Evolutionary conservation across 306 rosid species (phyloP).

Genomic region (Lathyrus sativus): DNA sequence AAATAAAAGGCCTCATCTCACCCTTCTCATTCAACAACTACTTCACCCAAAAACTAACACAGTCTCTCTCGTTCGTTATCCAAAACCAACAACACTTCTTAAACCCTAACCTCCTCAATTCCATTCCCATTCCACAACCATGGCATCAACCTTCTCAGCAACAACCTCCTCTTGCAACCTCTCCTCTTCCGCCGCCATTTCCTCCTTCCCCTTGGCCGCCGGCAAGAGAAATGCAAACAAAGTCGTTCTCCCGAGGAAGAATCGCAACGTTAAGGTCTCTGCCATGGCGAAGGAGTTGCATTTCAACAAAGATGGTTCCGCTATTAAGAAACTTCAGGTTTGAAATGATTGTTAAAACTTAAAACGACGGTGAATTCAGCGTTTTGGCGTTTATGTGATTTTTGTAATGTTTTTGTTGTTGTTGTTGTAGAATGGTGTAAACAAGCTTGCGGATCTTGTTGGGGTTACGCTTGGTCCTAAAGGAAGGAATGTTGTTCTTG

Average conservation of each 20-base stretch:
- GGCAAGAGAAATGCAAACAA: slow-evolving; percentile 48
- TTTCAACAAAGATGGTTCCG: slow-evolving; percentile 90
- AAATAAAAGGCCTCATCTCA: slow-evolving; percentile 42
- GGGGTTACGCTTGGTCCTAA: slow-evolving; percentile 99
- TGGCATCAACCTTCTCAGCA: slow-evolving; percentile 82
- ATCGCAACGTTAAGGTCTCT: slow-evolving; percentile 52
- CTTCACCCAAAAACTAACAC: neutral
- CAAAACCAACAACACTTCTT: slow-evolving; percentile 15
- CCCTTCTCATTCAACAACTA: neutral
- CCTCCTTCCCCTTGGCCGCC: slow-evolving; percentile 52
- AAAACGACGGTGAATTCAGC: neutral
- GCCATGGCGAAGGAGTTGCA: slow-evolving; percentile 98
- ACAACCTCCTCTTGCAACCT: slow-evolving; percentile 60
- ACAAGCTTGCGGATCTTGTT: slow-evolving; percentile 97
- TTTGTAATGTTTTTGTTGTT: neutral
- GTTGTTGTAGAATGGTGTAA: slow-evolving; percentile 75
- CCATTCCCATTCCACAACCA: slow-evolving; percentile 28
- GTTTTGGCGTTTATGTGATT: slow-evolving; percentile 2
- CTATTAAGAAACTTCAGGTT: slow-evolving; percentile 80
- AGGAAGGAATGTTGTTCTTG: slow-evolving; percentile 96
- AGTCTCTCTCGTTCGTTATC: slow-evolving; percentile 21
- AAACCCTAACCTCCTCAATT: slow-evolving; percentile 29
- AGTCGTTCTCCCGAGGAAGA: slow-evolving; percentile 45
- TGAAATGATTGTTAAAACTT: neutral
- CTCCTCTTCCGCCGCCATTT: slow-evolving; percentile 69